A percentile compares a stretch with the other conserved stretches of the same genome.
phyloP scores from a whole-genome alignment of 2,329 filamentous ascomycete species.

The Phaeomoniella chlamydospora region DNA sequence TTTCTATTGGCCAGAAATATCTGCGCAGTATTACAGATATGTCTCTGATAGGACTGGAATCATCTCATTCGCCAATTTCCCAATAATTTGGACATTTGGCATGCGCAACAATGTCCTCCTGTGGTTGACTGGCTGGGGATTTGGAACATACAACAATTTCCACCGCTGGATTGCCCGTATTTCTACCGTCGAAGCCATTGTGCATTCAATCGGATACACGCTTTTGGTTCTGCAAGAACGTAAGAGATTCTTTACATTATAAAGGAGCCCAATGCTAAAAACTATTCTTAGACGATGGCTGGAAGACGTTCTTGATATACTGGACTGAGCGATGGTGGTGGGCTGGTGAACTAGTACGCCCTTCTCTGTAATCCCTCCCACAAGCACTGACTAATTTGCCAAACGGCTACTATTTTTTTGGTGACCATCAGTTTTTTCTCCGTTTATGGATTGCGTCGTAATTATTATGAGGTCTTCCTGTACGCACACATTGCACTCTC shows the following conservation, averaged over 20 bases:
- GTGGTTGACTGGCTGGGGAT: constrained; percentile 56
- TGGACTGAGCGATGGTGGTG: constrained; percentile 24
- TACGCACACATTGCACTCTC: constrained; percentile 24
- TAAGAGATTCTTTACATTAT: neutral
- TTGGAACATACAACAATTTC: constrained; percentile 51
- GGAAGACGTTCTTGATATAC: neutral
- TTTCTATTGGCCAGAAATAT: neutral
- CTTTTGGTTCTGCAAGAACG: constrained; percentile 12
- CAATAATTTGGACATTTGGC: constrained; percentile 51
- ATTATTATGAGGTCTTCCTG: constrained; percentile 28
- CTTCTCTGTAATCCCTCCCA: neutral
- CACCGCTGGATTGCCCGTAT: constrained; percentile 53
- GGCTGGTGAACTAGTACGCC: constrained; percentile 19
- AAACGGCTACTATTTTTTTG: constrained; percentile 17
- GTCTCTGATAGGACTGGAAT: constrained; percentile 50
- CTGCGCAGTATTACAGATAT: constrained; percentile 29
- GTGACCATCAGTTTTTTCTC: constrained; percentile 27
- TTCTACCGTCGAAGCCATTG: constrained; percentile 44
- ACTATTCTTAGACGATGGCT: neutral
- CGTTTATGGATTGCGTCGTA: constrained; percentile 27
- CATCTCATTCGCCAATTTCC: constrained; percentile 49
- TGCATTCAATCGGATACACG: constrained; percentile 49
- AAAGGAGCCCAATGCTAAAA: neutral
- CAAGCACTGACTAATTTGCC: constrained; percentile 1
- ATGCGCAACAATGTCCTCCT: constrained; percentile 52